A percentile compares a stretch with the other conserved stretches of the same genome.
Evolutionary conservation across 2,329 filamentous ascomycete genomes (phyloP).

Genomic region (Fusarium ramigenum): DNA sequence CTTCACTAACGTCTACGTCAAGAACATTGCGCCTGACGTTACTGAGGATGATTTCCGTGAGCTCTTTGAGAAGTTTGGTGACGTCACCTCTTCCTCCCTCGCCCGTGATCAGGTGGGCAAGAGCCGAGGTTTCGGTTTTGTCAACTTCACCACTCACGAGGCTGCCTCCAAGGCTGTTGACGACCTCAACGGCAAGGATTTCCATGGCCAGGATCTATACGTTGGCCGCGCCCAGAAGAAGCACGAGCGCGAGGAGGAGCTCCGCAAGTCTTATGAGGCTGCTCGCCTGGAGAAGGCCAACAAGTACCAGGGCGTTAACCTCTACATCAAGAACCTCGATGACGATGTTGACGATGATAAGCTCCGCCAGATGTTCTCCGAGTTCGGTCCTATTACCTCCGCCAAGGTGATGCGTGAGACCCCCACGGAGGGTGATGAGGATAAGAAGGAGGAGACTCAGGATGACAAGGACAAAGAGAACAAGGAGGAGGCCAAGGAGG

Average conservation of each 20-base stretch:
- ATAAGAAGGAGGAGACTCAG: constrained; percentile 62
- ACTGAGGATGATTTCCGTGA: constrained; percentile 94
- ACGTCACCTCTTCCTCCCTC: constrained; percentile 95
- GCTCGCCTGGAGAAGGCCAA: constrained; percentile 97
- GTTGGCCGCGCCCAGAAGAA: constrained; percentile 99
- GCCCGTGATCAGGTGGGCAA: constrained; percentile 90
- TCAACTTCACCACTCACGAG: constrained; percentile 95
- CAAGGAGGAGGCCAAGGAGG: constrained; percentile 56
- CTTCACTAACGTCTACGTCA: constrained; percentile 99
- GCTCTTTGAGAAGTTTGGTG: constrained; percentile 90
- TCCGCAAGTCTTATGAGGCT: constrained; percentile 98
- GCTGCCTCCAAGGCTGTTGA: constrained; percentile 87
- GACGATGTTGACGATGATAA: constrained; percentile 98
- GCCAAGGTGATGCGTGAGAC: constrained; percentile 99
- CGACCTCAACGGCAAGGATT: constrained; percentile 89
- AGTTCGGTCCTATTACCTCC: constrained; percentile 95
- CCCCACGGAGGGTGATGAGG: constrained; percentile 63
- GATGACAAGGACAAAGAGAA: constrained; percentile 59
- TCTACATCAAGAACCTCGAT: constrained; percentile 99
- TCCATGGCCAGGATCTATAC: constrained; percentile 94
- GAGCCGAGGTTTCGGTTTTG: constrained; percentile 94
- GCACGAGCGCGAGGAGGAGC: constrained; percentile 99
- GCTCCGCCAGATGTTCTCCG: constrained; percentile 90
- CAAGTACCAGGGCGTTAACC: constrained; percentile 99
- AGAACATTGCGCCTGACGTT: constrained; percentile 89